Conservation (phyloP, 2,329 filamentous ascomycete genomes). For the Sordariomycetes sp. region DNA sequence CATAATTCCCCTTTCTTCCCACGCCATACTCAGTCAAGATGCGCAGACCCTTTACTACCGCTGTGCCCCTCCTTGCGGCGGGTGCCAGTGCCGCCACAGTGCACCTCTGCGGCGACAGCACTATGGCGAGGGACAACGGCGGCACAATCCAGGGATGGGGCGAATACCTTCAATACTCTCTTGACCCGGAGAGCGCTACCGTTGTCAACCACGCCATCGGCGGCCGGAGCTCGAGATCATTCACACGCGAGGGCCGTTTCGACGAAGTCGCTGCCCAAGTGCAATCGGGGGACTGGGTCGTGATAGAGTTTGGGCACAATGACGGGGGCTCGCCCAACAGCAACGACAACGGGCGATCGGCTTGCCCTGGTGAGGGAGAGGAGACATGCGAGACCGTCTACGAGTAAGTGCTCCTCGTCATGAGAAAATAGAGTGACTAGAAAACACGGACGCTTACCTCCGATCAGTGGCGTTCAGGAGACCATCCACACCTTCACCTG, state of each 20-base stretch:
- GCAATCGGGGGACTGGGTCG: slow-evolving; percentile 49
- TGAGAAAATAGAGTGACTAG: background rate
- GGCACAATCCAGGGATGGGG: slow-evolving; percentile 48
- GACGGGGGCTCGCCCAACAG: slow-evolving; percentile 46
- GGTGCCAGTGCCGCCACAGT: slow-evolving; percentile 22
- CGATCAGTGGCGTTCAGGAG: slow-evolving; percentile 30
- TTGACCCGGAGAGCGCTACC: slow-evolving; percentile 9
- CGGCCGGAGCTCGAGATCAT: slow-evolving; percentile 57
- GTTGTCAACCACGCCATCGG: slow-evolving; percentile 51
- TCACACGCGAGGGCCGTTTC: slow-evolving; percentile 56
- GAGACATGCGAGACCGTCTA: slow-evolving; percentile 43
- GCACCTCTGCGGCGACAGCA: slow-evolving; percentile 51
- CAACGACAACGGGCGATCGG: slow-evolving; percentile 51
- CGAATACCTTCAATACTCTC: slow-evolving; percentile 42
- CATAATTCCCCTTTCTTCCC: background rate
- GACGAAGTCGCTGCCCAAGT: slow-evolving; percentile 40
- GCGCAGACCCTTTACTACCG: background rate
- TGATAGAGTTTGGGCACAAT: slow-evolving; percentile 66
- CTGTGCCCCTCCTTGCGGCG: background rate
- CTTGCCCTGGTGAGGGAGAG: slow-evolving; percentile 41
- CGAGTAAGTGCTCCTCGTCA: slow-evolving; percentile 15
- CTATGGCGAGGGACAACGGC: slow-evolving; percentile 42
- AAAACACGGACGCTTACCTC: background rate
- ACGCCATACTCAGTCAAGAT: background rate
- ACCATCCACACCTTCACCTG: slow-evolving; percentile 50